A percentile compares a stretch with the other conserved stretches of the same genome.
Conservation (phyloP, 2,329 filamentous ascomycete species). For the Botrytis hyacinthi region DNA sequence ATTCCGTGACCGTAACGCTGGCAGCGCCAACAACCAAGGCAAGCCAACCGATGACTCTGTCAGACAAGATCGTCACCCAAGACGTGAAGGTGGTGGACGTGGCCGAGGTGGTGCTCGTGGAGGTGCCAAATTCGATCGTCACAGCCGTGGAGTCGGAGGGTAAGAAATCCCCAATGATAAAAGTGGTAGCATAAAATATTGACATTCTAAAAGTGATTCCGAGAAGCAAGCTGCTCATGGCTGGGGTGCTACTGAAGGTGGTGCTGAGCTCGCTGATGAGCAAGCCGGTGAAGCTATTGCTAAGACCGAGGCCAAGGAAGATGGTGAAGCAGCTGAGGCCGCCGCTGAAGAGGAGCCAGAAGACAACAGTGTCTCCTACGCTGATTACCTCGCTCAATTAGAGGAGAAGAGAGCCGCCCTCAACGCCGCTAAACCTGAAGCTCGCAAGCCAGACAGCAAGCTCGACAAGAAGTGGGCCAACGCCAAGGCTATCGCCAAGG, state of each 20-base stretch:
- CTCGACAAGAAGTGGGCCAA: slow-evolving; percentile 88
- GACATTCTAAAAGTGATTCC: slow-evolving; percentile 56
- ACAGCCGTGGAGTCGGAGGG: slow-evolving; percentile 39
- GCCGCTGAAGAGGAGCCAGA: slow-evolving; percentile 49
- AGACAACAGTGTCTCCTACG: slow-evolving; percentile 87
- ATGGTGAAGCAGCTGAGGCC: slow-evolving; percentile 42
- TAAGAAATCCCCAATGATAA: slow-evolving; percentile 25
- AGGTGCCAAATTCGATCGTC: slow-evolving; percentile 40
- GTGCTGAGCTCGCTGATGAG: slow-evolving; percentile 87
- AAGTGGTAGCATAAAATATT: background rate
- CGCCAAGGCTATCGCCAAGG: slow-evolving; percentile 69
- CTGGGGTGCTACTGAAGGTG: slow-evolving; percentile 82
- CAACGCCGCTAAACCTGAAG: slow-evolving; percentile 60
- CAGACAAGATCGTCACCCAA: slow-evolving; percentile 51
- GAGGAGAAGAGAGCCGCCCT: slow-evolving; percentile 75
- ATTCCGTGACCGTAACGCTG: slow-evolving; percentile 85
- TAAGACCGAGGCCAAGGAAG: slow-evolving; percentile 77
- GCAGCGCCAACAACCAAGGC: slow-evolving; percentile 76
- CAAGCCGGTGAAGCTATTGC: slow-evolving; percentile 88
- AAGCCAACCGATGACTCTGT: slow-evolving; percentile 71
- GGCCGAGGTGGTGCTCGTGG: slow-evolving; percentile 42
- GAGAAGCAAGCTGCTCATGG: slow-evolving; percentile 86
- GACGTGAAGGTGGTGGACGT: slow-evolving; percentile 62
- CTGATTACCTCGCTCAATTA: slow-evolving; percentile 78
- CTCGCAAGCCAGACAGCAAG: slow-evolving; percentile 87